phyloP scores from a whole-genome alignment of 306 rosid species.

The Hippophae tibetana region DNA sequence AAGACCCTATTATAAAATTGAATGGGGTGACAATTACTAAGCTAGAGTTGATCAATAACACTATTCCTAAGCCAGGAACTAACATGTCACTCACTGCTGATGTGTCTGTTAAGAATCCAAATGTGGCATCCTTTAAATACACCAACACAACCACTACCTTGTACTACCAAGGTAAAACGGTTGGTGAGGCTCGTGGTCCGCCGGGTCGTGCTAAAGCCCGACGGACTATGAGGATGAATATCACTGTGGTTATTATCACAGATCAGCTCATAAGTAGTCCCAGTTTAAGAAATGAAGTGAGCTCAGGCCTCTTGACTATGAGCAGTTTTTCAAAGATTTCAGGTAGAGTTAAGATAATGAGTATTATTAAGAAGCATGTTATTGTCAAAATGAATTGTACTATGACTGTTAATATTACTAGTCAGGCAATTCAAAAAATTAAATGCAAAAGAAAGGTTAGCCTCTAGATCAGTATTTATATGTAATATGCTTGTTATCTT shows the following conservation, averaged over 20 bases:
- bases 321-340: slow-evolving; percentile 49
- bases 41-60: slow-evolving; percentile 25
- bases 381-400: slow-evolving; percentile 57
- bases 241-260: slow-evolving; percentile 30
- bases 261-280: slow-evolving; percentile 27
- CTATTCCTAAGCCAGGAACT: slow-evolving; percentile 23
- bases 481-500: too few relatives aligned
- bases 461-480: slow-evolving; percentile 11
- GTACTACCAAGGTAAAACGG: slow-evolving; percentile 25
- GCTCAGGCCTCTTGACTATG: slow-evolving; percentile 30
- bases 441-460: slow-evolving; percentile 46
- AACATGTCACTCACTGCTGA: slow-evolving; percentile 42
- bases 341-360: slow-evolving; percentile 45
- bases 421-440: slow-evolving; percentile 31
- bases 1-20: slow-evolving; percentile 43
- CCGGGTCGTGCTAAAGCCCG: slow-evolving; percentile 41
- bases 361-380: slow-evolving; percentile 36
- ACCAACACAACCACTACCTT: slow-evolving; percentile 49
- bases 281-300: slow-evolving; percentile 16
- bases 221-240: slow-evolving; percentile 42
- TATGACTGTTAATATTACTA: slow-evolving; percentile 28
- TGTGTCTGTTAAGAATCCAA: slow-evolving; percentile 52
- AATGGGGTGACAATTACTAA: slow-evolving; percentile 30
- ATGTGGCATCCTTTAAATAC: slow-evolving; percentile 45
- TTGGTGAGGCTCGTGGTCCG: slow-evolving; percentile 50